Evolutionary conservation across 352 stramenopile species (phyloP).

Genomic region (Pythium dissotocum): DNA sequence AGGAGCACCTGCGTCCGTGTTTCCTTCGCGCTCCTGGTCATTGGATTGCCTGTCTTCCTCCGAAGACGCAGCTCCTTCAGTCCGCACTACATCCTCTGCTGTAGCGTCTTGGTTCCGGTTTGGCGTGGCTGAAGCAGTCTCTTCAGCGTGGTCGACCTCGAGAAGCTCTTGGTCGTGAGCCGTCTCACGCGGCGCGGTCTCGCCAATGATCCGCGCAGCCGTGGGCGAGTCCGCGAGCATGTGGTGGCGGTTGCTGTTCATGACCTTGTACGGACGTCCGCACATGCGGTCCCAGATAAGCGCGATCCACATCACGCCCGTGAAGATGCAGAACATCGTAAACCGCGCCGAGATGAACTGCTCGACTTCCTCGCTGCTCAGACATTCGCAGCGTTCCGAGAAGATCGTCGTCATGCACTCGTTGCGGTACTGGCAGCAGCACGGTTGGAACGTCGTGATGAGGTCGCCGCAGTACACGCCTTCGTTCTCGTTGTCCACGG

Average conservation of each 20-base stretch:
- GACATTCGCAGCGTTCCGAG: slow-evolving; percentile 67
- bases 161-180: slow-evolving; percentile 31
- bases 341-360: slow-evolving; percentile 69
- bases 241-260: slow-evolving; percentile 72
- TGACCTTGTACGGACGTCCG: slow-evolving; percentile 69
- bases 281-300: slow-evolving; percentile 82
- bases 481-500: slow-evolving; percentile 44
- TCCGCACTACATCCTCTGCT: neutral
- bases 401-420: slow-evolving; percentile 81
- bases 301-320: slow-evolving; percentile 52
- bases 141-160: slow-evolving; percentile 18
- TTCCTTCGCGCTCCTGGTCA: neutral
- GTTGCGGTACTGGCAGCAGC: slow-evolving; percentile 73
- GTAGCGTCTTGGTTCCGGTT: neutral
- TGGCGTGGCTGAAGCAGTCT: too few relatives aligned
- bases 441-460: slow-evolving; percentile 63
- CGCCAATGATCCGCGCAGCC: slow-evolving; percentile 27
- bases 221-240: slow-evolving; percentile 59
- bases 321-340: slow-evolving; percentile 71
- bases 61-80: neutral
- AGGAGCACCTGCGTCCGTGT: slow-evolving; percentile 11
- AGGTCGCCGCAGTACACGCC: slow-evolving; percentile 76
- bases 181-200: slow-evolving; percentile 22
- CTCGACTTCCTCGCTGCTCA: slow-evolving; percentile 55
- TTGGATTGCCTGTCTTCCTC: neutral